Evolutionary conservation across 164 flowering plant species (phyloP), one percentile per base, ranked within the genome.

Genomic region (Piper longum): DNA sequence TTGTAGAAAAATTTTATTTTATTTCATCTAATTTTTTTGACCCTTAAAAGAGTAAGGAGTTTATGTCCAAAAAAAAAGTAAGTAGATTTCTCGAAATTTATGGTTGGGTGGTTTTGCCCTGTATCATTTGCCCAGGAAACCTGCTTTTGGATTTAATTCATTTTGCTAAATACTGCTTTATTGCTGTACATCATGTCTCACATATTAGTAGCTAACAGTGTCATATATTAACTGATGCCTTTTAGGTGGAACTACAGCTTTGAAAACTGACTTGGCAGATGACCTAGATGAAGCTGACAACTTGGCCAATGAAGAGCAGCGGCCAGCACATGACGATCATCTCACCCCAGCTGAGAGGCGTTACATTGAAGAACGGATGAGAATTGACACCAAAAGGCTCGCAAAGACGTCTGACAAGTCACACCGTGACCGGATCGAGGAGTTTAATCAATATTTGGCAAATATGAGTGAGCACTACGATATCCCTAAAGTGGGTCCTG

Each of bases 401-500:
- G 88, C 89, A 0, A 90, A 83, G 78, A 80, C 73, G 36, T 70
- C 98, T 16, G 80, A 88, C 65, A 93, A 90, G 63, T 93, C 98
- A 45, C 98, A 93, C 67, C 89, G 97, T 26, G 97, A 88, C 73
- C 75, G 93, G 44, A 85, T 92, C 65, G 77, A 85, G 65, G 89
- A 87, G 45, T 93, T 90, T 78, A 93, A 93, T 65, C 95, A 93
- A 76, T 93, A 88, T 71, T 77, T 93, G 57, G 97, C 99, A 4
- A 90, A 93, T 69, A 76, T 88, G 85, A 90, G 97, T 41, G 99
- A 93, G 86, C 99, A 93, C 70, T 93, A 90, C 60, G 99, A 90
- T 79, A 93, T 93, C 63, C 97, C 99, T 40, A 93, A 93, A 78
- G 99, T 93, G 69, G 99, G 99, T 56, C 99, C 99, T 59, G 97